Evolutionary conservation across 2,329 filamentous ascomycete species (phyloP).

Genomic region (Lachnellula subtilissima): DNA sequence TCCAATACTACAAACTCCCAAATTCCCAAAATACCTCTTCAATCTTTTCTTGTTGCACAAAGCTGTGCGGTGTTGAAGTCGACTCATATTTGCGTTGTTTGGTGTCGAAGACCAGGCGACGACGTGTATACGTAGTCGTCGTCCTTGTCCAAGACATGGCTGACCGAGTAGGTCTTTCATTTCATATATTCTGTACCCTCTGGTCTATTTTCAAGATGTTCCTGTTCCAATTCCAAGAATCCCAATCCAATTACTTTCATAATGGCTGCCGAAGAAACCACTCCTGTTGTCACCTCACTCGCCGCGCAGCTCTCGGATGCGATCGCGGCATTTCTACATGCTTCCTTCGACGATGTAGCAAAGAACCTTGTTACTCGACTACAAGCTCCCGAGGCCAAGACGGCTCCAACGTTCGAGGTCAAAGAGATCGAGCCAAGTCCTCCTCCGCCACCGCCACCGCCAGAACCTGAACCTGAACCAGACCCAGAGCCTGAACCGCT

Average conservation of each 20-base stretch:
- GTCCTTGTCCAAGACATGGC: background rate
- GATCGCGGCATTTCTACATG: slow-evolving; percentile 1
- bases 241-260: background rate
- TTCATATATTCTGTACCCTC: slow-evolving; percentile 1
- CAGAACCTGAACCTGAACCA: slow-evolving; percentile 1
- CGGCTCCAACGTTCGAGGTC: background rate
- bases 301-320: slow-evolving; percentile 6
- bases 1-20: background rate
- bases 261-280: background rate
- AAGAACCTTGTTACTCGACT: slow-evolving; percentile 3
- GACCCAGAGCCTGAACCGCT: slow-evolving; percentile 2
- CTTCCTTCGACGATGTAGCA: slow-evolving; percentile 3
- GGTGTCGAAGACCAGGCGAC: background rate
- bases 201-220: background rate
- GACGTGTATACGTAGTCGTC: slow-evolving; percentile 1
- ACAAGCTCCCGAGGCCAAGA: background rate
- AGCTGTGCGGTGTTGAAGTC: background rate
- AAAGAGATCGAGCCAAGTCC: slow-evolving; percentile 1
- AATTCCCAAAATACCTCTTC: background rate
- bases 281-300: background rate
- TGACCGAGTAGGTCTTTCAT: background rate
- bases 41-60: background rate
- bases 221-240: background rate
- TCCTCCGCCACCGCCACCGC: slow-evolving; percentile 2
- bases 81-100: slow-evolving; percentile 13